A percentile compares a stretch with the other conserved stretches of the same genome.
phyloP scores from a whole-genome alignment of 768 basidiomycete genomes.

The Saitozyma sp. region DNA sequence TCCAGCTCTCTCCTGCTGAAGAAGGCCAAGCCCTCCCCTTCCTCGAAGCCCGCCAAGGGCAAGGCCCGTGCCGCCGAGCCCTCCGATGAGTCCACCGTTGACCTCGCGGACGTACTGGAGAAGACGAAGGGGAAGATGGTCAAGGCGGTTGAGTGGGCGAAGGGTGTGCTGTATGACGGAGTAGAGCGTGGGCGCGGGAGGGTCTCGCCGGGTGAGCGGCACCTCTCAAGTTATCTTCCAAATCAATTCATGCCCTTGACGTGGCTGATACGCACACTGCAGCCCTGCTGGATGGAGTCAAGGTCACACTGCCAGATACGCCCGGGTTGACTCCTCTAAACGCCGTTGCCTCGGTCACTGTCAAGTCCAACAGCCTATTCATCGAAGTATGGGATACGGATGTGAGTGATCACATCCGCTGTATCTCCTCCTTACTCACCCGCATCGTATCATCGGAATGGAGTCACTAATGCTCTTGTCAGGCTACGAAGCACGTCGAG shows the following conservation, averaged over 20 bases:
- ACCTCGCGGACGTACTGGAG: constrained; percentile 24
- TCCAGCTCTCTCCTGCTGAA: constrained; percentile 16
- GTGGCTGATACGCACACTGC: background rate
- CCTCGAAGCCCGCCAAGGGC: constrained; percentile 16
- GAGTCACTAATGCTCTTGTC: background rate
- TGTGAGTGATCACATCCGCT: constrained; percentile 27
- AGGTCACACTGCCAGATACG: constrained; percentile 33
- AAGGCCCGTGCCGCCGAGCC: constrained; percentile 27
- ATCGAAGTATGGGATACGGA: constrained; percentile 50
- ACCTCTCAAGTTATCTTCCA: background rate
- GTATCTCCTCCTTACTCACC: too few species aligned
- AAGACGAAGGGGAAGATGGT: constrained; percentile 52
- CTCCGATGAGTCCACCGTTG: constrained; percentile 16
- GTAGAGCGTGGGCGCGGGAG: constrained; percentile 49
- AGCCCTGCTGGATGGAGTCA: constrained; percentile 51
- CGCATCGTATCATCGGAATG: too few species aligned
- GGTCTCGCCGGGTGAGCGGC: constrained; percentile 44
- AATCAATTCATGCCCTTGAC: background rate
- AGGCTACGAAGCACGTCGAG: constrained; percentile 50
- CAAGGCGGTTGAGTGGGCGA: constrained; percentile 53
- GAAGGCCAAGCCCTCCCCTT: constrained; percentile 22
- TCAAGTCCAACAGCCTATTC: constrained; percentile 40
- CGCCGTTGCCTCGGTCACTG: constrained; percentile 47
- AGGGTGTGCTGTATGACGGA: constrained; percentile 51
- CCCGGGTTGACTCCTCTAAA: constrained; percentile 35